Percentiles rank a stretch among this genome's conserved stretches.
Conservation (phyloP, 352 stramenopile genomes). For the Phytophthora fragariae region DNA sequence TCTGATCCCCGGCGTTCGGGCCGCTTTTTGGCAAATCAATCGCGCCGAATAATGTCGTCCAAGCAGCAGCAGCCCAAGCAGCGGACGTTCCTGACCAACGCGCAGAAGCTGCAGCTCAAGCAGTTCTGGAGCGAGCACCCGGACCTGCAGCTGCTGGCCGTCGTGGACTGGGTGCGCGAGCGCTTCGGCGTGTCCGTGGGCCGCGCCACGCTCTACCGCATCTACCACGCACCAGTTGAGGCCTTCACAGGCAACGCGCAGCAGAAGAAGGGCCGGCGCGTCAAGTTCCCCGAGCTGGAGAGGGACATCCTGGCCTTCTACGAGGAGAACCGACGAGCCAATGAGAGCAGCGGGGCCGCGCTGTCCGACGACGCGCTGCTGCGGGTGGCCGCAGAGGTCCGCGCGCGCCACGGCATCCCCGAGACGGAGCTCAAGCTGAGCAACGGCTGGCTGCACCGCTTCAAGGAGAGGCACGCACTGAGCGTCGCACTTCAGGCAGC, state of each 20-base stretch:
- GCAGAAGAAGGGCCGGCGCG: conserved; percentile 47
- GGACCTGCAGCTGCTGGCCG: conserved; percentile 37
- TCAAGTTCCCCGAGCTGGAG: conserved; percentile 59
- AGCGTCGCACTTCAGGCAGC: conserved; percentile 9
- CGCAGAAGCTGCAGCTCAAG: conserved; percentile 53
- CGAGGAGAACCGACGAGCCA: conserved; percentile 12
- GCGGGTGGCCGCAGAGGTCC: conserved; percentile 39
- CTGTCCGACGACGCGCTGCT: conserved; percentile 43
- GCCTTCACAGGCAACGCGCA: conserved; percentile 40
- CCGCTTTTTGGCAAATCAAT: background rate
- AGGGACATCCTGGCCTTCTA: conserved; percentile 45
- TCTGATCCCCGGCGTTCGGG: conserved; percentile 18
- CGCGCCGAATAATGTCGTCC: background rate
- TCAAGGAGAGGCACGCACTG: conserved; percentile 50
- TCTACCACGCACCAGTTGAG: conserved; percentile 38
- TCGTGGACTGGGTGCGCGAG: conserved; percentile 45
- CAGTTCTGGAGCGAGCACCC: conserved; percentile 43
- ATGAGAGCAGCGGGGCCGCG: conserved; percentile 2
- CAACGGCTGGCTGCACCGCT: conserved; percentile 57
- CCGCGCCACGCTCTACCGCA: conserved; percentile 60
- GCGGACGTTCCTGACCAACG: conserved; percentile 50
- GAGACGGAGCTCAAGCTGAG: conserved; percentile 51
- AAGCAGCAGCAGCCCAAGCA: conserved; percentile 4
- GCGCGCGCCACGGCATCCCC: conserved; percentile 41
- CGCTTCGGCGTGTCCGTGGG: conserved; percentile 44